Evolutionary conservation across 2,329 filamentous ascomycete genomes (phyloP).

Genomic region (Penicillium sp.): DNA sequence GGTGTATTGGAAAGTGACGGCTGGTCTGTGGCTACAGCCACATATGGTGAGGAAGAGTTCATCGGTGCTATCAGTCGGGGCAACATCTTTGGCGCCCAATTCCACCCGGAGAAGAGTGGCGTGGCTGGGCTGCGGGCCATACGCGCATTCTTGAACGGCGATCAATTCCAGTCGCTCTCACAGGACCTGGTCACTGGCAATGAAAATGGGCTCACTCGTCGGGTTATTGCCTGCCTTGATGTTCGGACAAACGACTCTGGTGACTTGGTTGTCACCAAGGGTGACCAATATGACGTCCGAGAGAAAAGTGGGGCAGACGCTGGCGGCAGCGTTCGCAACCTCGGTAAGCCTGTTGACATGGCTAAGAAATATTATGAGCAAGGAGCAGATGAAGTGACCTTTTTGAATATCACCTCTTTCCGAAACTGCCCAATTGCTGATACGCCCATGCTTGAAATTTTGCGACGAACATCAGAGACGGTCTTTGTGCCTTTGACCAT

Average conservation of each 20-base stretch:
- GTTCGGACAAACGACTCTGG: conserved; percentile 92
- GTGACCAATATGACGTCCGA: conserved; percentile 96
- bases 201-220: conserved; percentile 73
- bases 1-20: conserved; percentile 75
- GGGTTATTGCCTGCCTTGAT: conserved; percentile 93
- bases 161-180: conserved; percentile 56
- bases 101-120: conserved; percentile 97
- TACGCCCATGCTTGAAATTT: conserved; percentile 91
- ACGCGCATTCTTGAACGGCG: conserved; percentile 79
- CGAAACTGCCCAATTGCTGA: conserved; percentile 90
- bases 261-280: conserved; percentile 95
- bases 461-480: conserved; percentile 79
- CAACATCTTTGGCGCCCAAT: conserved; percentile 89
- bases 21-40: conserved; percentile 88
- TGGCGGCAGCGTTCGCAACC: conserved; percentile 71
- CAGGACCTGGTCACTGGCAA: conserved; percentile 19
- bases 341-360: conserved; percentile 96
- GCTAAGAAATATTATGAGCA: conserved; percentile 92
- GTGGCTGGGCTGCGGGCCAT: conserved; percentile 80
- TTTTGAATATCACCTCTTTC: conserved; percentile 98
- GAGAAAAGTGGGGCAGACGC: conserved; percentile 68
- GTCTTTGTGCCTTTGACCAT: conserved; percentile 96
- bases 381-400: conserved; percentile 94
- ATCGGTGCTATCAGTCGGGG: conserved; percentile 83
- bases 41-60: conserved; percentile 85